Evolutionary conservation across 2,329 filamentous ascomycete genomes (phyloP), one percentile per base, ranked within the genome.

Genomic region (Didymella keratinophila): DNA sequence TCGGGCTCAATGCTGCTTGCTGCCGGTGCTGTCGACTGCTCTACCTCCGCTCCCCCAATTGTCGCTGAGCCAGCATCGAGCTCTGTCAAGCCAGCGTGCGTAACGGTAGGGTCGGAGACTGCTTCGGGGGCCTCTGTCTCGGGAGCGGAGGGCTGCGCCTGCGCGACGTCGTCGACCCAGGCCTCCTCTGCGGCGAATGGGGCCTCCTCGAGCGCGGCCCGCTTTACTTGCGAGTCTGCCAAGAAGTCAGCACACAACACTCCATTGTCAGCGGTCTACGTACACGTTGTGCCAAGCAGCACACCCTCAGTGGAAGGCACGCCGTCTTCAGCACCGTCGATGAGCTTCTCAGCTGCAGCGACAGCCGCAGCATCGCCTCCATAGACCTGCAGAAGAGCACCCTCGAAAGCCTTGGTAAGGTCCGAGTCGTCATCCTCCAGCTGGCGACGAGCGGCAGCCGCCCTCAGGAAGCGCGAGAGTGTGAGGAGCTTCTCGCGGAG

Each of bases 351-450:
- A 79, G 92, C 92, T 56, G 89, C 86, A 52, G 85, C 80, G 23
- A 95, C 90, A 49, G 90, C 91, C 66, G 81, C 83, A 63, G 90
- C 85, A 70, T 94, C 90, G 45, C 91, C 92, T 44, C 87, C 86
- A 78, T 96, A 95, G 30, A 95, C 89, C 60, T 89, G 84, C 45
- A 93, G 82, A 57, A 96, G 82, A 32, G 92, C 87, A 51, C 91
- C 91, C 78, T 96, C 91, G 59, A 95, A 87, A 34, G 91, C 92
- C 77, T 88, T 87, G 77, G 88, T 92, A 80, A 94, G 90, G 56
- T 93, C 90, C 5, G 85, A 83, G 67, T 90, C 84, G 63, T 90
- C 83, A 60, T 88, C 90, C 71, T 91, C 88, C 20, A 86, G 83
- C 68, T 90, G 86, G 65, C 91, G 87, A 75, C 86, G 84, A 68